These are phyloP conservation scores for Sporothrix curviconia DNA, from an alignment of 2,329 filamentous ascomycete genomes.

Conservation along the genomic window DNA sequence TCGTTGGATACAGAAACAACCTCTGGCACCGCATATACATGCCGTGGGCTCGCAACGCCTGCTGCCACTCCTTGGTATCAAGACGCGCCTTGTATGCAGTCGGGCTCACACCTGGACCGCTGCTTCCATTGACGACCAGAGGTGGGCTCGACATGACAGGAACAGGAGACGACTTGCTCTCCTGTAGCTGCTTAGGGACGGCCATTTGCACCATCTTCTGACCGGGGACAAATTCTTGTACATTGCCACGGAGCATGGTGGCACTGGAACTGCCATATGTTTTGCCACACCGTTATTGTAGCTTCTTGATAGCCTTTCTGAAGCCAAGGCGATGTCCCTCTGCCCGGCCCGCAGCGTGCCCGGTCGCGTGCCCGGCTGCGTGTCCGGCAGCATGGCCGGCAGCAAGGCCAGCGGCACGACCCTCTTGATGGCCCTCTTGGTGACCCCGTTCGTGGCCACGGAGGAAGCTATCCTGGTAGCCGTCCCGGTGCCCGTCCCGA, in stretches of 20 bases:
- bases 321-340: neutral
- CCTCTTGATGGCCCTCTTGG: neutral
- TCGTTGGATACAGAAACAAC: too few relatives aligned
- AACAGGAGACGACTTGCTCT: neutral
- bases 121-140: neutral
- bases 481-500: neutral
- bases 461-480: neutral
- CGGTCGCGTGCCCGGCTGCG: too few relatives aligned
- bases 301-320: neutral
- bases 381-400: too few relatives aligned
- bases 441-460: neutral
- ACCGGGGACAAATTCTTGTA: neutral
- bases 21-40: too few relatives aligned
- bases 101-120: neutral
- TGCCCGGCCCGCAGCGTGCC: too few relatives aligned
- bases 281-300: neutral
- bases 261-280: neutral
- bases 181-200: too few relatives aligned
- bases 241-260: neutral
- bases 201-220: too few relatives aligned
- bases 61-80: too few relatives aligned
- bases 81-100: neutral
- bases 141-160: neutral
- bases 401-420: too few relatives aligned
- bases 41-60: too few relatives aligned